Percentiles rank a stretch among this genome's conserved stretches.
phyloP scores from a whole-genome alignment of 2,329 filamentous ascomycete genomes.

The Stylonectria norvegica region DNA sequence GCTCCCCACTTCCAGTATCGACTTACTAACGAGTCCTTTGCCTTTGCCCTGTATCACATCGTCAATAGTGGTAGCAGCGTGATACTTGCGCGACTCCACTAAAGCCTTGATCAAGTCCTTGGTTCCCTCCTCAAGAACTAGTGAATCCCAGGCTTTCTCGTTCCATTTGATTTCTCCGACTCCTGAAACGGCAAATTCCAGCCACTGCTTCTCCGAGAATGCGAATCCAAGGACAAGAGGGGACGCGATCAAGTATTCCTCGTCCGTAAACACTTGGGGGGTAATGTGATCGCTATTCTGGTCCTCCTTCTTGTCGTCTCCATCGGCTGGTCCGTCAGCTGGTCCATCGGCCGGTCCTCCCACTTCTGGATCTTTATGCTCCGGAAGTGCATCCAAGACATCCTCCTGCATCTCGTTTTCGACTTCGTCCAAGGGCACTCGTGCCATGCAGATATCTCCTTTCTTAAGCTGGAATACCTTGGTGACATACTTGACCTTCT shows the following conservation, averaged over 20 bases:
- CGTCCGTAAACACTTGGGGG: slow-evolving; percentile 65
- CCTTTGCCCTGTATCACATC: slow-evolving; percentile 82
- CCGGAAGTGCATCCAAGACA: slow-evolving; percentile 53
- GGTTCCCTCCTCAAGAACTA: slow-evolving; percentile 64
- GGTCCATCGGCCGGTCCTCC: slow-evolving; percentile 7
- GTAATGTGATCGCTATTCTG: background rate
- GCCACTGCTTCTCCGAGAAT: slow-evolving; percentile 85
- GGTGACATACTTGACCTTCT: slow-evolving; percentile 45
- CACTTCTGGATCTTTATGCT: slow-evolving; percentile 10
- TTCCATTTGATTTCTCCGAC: slow-evolving; percentile 84
- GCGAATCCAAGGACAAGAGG: slow-evolving; percentile 83
- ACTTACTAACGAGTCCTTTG: slow-evolving; percentile 69
- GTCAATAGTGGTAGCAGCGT: slow-evolving; percentile 77
- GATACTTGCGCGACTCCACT: slow-evolving; percentile 80
- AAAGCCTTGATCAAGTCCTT: slow-evolving; percentile 69
- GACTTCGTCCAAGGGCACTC: slow-evolving; percentile 27
- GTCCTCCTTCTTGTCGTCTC: slow-evolving; percentile 15
- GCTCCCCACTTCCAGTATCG: background rate
- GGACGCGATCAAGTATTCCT: slow-evolving; percentile 79
- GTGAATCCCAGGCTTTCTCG: slow-evolving; percentile 72
- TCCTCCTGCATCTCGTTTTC: slow-evolving; percentile 37
- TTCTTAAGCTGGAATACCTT: slow-evolving; percentile 50
- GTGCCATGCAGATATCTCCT: slow-evolving; percentile 35
- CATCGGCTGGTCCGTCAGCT: too few relatives aligned
- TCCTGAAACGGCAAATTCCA: slow-evolving; percentile 78